Base-by-base conservation (phyloP, 768 basidiomycete genomes). In the Boletus tomentosulus region DNA sequence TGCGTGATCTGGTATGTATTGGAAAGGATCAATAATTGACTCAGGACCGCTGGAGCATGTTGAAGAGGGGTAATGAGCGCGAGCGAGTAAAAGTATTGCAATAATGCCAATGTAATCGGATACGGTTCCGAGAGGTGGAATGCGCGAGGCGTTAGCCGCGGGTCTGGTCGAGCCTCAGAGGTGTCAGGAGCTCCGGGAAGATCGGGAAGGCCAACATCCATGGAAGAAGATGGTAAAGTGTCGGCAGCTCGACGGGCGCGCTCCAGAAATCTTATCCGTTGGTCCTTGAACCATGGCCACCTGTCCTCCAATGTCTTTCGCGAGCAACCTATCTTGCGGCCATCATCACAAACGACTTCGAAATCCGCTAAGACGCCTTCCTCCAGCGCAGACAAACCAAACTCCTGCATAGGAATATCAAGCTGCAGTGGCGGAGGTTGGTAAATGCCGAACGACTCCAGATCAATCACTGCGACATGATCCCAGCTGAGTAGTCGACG, bases 381-480 rank as follows among this genome's bases (percentile, higher is more conserved):
- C 65, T 94, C 92, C 16, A 98, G 76, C 46, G 87, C 85, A 13
- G 84, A 81, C 25, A 98, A 78, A 13, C 92, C 94, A 50, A 95
- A 77, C 66, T 90, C 85, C 66, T 95, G 92, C 78, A 90, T 86
- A 1, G 79, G 77, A 28, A 86, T 73, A 56, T 86, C 83, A 42
- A 86, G 76, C 57, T 75, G 83, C 39, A 81, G 76, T 3, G 78
- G 68, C 0, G 94, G 93, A 0, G 93, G 88, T 60, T 91, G 88
- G 66, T 98, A 98, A 58, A 99, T 93, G 1, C 96, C 96, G 63
- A 94, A 96, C 0, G 95, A 88, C 71, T 98, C 95, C 25, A 97
- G 76, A 64, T 95, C 92, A 53, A 96, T 85, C 51, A 89, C 85
- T 5, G 90, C 90, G 50, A 95, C 84, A 64, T 98, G 89, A 62